phyloP scores from a whole-genome alignment of 2,329 filamentous ascomycete genomes.

The Neodidymelliopsis sp. region DNA sequence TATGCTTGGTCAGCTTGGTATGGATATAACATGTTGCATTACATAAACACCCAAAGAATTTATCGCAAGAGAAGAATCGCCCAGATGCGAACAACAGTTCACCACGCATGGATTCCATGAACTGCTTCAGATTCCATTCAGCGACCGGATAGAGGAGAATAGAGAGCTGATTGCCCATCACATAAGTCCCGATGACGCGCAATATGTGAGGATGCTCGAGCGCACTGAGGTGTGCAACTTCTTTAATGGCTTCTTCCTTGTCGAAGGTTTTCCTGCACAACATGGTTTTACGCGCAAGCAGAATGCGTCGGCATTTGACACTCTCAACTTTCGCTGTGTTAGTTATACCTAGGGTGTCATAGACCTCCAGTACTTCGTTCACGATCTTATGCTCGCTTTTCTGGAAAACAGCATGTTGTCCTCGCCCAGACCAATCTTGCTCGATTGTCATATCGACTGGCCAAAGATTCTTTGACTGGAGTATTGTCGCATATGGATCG shows the following conservation, averaged over 20 bases:
- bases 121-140: conserved; percentile 25
- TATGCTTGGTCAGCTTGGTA: conserved; percentile 25
- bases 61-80: conserved; percentile 22
- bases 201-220: conserved; percentile 30
- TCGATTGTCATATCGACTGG: not conserved
- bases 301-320: conserved; percentile 23
- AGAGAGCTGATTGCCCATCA: conserved; percentile 22
- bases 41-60: too few species aligned
- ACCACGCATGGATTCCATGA: conserved; percentile 15
- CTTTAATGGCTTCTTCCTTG: conserved; percentile 25
- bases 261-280: conserved; percentile 20
- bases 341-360: conserved; percentile 16
- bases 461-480: not conserved
- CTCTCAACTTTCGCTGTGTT: conserved; percentile 24
- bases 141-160: conserved; percentile 33
- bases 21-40: conserved; percentile 28
- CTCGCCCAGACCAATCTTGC: conserved; percentile 12
- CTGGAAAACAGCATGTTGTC: conserved; percentile 18
- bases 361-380: conserved; percentile 15
- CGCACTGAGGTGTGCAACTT: conserved; percentile 28
- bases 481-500: not conserved
- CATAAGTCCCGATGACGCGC: conserved; percentile 25
- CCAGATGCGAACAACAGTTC: not conserved
- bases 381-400: not conserved
- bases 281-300: conserved; percentile 30